These are phyloP conservation scores for Mycotypha africana DNA, from an alignment of 371 early-diverging fungal species.

Conservation along the genomic window DNA sequence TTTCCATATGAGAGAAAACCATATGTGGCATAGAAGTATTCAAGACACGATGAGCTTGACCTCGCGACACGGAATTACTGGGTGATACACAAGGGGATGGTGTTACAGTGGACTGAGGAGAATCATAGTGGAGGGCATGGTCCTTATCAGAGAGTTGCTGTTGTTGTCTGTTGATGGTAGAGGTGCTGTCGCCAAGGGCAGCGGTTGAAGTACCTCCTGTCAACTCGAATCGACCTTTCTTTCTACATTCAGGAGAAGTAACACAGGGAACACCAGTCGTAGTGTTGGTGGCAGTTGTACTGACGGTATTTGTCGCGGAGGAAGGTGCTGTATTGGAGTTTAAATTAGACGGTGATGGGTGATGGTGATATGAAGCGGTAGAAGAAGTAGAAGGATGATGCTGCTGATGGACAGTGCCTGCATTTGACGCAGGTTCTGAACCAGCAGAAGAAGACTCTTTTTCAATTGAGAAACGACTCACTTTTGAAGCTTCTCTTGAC, in stretches of 20 bases:
- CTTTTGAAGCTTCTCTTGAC: conserved; percentile 14
- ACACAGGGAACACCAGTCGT: too few relatives aligned
- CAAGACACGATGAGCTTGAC: conserved; percentile 19
- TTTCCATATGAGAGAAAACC: conserved; percentile 19
- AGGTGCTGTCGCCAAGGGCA: neutral
- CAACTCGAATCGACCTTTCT: conserved; percentile 27
- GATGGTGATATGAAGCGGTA: too few relatives aligned
- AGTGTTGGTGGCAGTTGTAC: too few relatives aligned
- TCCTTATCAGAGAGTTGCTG: too few relatives aligned
- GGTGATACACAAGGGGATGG: conserved; percentile 24
- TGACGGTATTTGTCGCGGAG: too few relatives aligned
- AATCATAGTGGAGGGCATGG: conserved; percentile 1
- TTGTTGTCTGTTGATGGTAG: conserved; percentile 1
- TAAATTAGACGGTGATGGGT: too few relatives aligned
- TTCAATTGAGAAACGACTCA: conserved; percentile 30
- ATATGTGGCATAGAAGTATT: conserved; percentile 13
- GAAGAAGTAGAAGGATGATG: too few relatives aligned
- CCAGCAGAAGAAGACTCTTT: too few relatives aligned
- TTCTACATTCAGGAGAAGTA: conserved; percentile 24
- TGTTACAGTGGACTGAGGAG: conserved; percentile 9
- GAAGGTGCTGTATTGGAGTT: too few relatives aligned
- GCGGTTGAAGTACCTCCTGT: conserved; percentile 16
- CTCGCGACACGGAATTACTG: conserved; percentile 26
- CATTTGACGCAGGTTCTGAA: too few relatives aligned
- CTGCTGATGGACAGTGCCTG: too few relatives aligned